Evolutionary conservation across 2,329 filamentous ascomycete species (phyloP), one percentile per base, ranked within the genome.

Genomic region (Alternaria rosae): DNA sequence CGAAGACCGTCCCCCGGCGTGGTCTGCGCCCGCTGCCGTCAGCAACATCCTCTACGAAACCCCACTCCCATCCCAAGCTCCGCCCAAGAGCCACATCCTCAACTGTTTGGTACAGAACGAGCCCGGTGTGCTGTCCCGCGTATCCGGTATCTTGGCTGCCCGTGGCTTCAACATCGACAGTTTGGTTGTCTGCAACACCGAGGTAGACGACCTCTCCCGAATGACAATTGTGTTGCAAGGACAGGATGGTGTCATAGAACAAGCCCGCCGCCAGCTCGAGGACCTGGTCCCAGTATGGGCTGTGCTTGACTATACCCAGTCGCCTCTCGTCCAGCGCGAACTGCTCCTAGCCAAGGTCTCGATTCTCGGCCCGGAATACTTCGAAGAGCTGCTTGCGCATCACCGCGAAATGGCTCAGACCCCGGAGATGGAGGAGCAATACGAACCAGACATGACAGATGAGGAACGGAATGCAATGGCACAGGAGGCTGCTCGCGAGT

Each of bases 91-190:
- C 57, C 95, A 99, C 82, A 88, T 99, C 77, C 90, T 99, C 82
- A 99, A 99, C 84, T 99, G 95, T 80, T 88, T 99, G 65, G 95
- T 99, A 64, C 95, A 99, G 82, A 99, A 99, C 83, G 95, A 99
- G 85, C 95, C 95, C 12, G 95, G 95, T 83, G 95, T 99, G 59
- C 86, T 99, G 61, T 98, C 94, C 54, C 93, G 95, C 63, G 92
- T 99, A 10, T 98, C 95, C 1, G 95, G 95, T 57, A 98, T 99
- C 77, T 86, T 99, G 32, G 95, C 95, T 12, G 95, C 95, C 44
- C 89, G 95, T 61, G 95, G 95, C 69, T 99, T 99, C 89, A 99
- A 99, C 85, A 99, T 99, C 76, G 95, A 99, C 86, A 97, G 92
- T 57, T 85, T 99, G 67, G 95, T 99, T 57, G 95, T 99, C 64